Evolutionary conservation across 2,329 filamentous ascomycete genomes (phyloP), one percentile per base, ranked within the genome.

Genomic region (Thelonectria olida): DNA sequence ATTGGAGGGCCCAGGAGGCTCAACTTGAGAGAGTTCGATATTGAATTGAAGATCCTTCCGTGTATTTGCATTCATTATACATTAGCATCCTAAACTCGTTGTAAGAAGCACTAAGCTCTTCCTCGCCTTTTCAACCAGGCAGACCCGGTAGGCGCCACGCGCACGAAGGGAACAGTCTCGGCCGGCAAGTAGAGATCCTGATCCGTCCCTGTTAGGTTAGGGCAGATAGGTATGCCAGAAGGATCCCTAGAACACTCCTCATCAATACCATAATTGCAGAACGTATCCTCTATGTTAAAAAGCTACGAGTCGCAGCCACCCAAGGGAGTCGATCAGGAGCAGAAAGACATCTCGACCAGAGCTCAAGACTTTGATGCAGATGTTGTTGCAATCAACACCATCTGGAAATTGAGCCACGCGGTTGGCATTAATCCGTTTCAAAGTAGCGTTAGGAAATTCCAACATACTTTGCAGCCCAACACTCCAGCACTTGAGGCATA

Each of bases 341-440:
- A 92, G 83, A 67, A 85, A 79, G 53, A 88, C 73, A 42, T 74
- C 77, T 56, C 82, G 80, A 55, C 73, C 81, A 44, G 74, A 74
- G 70, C 82, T 76, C 53, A 75, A 78, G 56, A 87, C 74, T 70
- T 80, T 80, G 63, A 87, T 76, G 75, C 85, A 87, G 64, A 87
- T 78, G 68, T 82, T 79, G 75, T 80, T 75, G 77, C 85, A 88
- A 75, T 79, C 78, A 36, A 84, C 76, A 4, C 77, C 70, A 20
- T 67, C 69, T 3, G 85, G 85, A 82, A 83, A 88, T 79, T 88
- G 87, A 54, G 85, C 85, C 34, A 87, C 79, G 47, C 84, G 83
- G 76, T 87, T 82, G 58, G 81, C 85, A 74, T 87, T 74, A 72
- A 87, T 80, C 72, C 22, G 12, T 5, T 5, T 5, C 5, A 17